Base-by-base conservation (phyloP, 306 rosid species). In the Dryas drummondii region DNA sequence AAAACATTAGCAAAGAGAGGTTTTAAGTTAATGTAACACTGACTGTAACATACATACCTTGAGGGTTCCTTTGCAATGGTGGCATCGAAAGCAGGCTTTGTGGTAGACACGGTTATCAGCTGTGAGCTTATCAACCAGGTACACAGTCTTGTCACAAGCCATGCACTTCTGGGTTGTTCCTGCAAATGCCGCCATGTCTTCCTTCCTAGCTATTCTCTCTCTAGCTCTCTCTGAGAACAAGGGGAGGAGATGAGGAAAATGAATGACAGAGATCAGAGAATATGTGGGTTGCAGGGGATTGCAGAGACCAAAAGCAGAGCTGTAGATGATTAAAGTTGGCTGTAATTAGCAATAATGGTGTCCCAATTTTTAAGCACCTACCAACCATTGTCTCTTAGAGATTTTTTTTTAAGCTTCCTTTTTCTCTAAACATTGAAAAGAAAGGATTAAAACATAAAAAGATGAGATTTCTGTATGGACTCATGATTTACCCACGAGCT, bases 81-180 rank as follows among this genome's bases (percentile, higher is more conserved):
- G 99, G 84, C 99, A 94, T 80, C 97, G 79, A 82, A 94, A 94
- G 82, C 99, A 94, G 84, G 99, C 96, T 63, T 92, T 94, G 91
- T 94, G 99, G 83, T 81, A 94, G 65, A 94, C 79, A 51, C 99
- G 85, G 64, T 92, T 94, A 75, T 94, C 99, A 0, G 99, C 97
- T 42, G 99, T 94, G 52, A 94, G 74, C 88, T 92, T 91, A 74
- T 94, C 99, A 56, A 94, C 99, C 27, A 94, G 93, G 84, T 94
- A 94, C 16, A 94, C 99, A 1, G 97, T 94, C 82, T 92, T 94
- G 79, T 86, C 97, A 82, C 99, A 94, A 44, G 99, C 99, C 99
- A 94, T 94, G 79, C 99, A 94, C 62, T 94, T 94, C 90, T 94
- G 99, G 72, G 97, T 94, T 81, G 99, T 94, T 80, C 99, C 99